A percentile compares a stretch with the other conserved stretches of the same genome.
These are phyloP conservation scores for Podospora tetraspora DNA, from an alignment of 495 filamentous ascomycete genomes.

Conservation along the genomic window DNA sequence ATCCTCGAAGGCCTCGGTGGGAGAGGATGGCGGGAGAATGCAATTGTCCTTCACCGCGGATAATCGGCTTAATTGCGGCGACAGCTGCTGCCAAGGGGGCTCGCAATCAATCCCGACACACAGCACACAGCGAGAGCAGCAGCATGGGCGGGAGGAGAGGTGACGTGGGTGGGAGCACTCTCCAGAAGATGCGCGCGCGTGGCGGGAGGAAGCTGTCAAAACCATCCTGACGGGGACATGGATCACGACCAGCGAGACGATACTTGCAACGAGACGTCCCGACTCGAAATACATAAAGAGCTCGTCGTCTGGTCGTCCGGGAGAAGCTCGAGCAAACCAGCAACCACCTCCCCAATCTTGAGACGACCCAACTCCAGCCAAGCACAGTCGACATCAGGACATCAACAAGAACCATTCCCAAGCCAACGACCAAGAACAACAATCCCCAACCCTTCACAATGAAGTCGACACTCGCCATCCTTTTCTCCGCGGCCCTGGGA, in stretches of 20 bases:
- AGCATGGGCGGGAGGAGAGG: slow-evolving; percentile 4
- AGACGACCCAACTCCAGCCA: neutral
- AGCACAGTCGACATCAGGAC: neutral
- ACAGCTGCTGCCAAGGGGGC: slow-evolving; percentile 12
- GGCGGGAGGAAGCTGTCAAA: neutral
- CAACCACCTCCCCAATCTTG: neutral
- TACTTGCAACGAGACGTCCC: neutral
- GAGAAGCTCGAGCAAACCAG: neutral
- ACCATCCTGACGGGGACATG: neutral
- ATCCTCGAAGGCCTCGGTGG: neutral
- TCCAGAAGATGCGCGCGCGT: slow-evolving; percentile 3
- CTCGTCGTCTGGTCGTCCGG: neutral
- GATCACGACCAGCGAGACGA: neutral
- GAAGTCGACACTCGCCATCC: neutral
- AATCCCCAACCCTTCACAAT: neutral
- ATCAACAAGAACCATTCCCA: neutral
- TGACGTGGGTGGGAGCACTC: slow-evolving; percentile 8
- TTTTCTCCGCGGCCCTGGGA: neutral
- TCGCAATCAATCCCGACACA: neutral
- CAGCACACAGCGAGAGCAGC: neutral
- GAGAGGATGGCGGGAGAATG: slow-evolving; percentile 12
- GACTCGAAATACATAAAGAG: neutral
- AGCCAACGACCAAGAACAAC: neutral
- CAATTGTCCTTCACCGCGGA: neutral
- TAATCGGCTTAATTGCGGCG: slow-evolving; percentile 15